phyloP scores from a whole-genome alignment of 805 yeast genomes.

The Saturnispora ahearnii region DNA sequence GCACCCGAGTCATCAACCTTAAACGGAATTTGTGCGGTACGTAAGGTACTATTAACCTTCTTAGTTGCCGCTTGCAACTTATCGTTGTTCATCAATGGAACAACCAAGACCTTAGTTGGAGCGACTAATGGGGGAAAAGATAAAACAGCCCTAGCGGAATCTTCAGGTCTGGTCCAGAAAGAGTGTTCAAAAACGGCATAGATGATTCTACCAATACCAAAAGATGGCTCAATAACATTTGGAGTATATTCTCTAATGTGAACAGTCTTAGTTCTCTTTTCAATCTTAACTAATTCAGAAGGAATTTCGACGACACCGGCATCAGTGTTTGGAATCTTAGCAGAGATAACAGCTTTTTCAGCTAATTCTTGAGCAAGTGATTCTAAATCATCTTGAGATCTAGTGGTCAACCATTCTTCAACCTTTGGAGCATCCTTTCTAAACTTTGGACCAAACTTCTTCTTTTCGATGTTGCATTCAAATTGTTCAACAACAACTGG shows the following conservation, averaged over 20 bases:
- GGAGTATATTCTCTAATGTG: conserved; percentile 95
- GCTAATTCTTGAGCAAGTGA: conserved; percentile 61
- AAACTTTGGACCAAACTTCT: conserved; percentile 95
- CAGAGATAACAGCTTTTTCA: conserved; percentile 52
- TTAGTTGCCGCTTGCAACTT: conserved; percentile 69
- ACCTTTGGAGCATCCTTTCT: conserved; percentile 94
- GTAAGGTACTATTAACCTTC: conserved; percentile 60
- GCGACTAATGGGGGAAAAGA: conserved; percentile 94
- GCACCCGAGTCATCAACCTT: conserved; percentile 96
- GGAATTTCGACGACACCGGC: conserved; percentile 56
- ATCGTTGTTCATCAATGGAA: conserved; percentile 82
- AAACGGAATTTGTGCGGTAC: conserved; percentile 79
- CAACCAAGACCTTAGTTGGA: conserved; percentile 93
- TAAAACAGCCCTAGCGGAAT: conserved; percentile 69
- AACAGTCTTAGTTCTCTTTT: conserved; percentile 69
- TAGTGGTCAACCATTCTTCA: conserved; percentile 63
- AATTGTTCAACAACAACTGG: conserved; percentile 76
- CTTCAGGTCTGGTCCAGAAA: conserved; percentile 92
- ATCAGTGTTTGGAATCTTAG: conserved; percentile 56
- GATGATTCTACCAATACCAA: conserved; percentile 96
- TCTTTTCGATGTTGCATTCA: conserved; percentile 85
- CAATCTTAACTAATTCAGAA: conserved; percentile 61
- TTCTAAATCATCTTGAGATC: conserved; percentile 82
- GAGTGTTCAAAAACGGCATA: conserved; percentile 90
- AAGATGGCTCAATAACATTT: conserved; percentile 97